Conservation (phyloP, 2,329 filamentous ascomycete species). For the Phialemonium atrogriseum region DNA sequence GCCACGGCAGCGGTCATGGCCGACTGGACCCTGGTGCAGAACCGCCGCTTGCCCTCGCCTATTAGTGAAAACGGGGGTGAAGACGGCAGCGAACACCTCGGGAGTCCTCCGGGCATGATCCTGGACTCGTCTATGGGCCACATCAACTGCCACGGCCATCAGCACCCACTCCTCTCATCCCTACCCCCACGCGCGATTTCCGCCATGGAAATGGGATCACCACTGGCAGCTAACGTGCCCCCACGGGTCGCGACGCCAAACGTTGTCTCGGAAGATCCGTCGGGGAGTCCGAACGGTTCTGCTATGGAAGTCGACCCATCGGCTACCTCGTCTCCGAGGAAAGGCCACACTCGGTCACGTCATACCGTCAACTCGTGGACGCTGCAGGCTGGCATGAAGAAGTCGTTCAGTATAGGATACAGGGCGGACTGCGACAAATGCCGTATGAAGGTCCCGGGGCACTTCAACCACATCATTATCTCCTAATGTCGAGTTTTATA, state of each 20-base stretch:
- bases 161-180: constrained; percentile 23
- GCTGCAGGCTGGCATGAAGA: constrained; percentile 55
- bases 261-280: constrained; percentile 2
- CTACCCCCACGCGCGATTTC: constrained; percentile 25
- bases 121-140: constrained; percentile 26
- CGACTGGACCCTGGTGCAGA: constrained; percentile 46
- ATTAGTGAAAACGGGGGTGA: constrained; percentile 47
- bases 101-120: constrained; percentile 28
- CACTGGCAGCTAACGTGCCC: constrained; percentile 11
- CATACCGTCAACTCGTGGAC: constrained; percentile 56
- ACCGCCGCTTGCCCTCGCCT: constrained; percentile 48
- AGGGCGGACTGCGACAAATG: constrained; percentile 73
- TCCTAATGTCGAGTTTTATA: too few species aligned
- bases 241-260: constrained; percentile 5
- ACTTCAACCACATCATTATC: constrained; percentile 73
- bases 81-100: constrained; percentile 24
- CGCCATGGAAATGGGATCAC: constrained; percentile 22
- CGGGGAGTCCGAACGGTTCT: constrained; percentile 15
- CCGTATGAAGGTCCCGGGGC: constrained; percentile 63
- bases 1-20: constrained; percentile 16
- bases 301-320: constrained; percentile 28
- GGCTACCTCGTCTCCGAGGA: constrained; percentile 39
- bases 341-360: constrained; percentile 49
- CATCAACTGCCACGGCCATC: constrained; percentile 11
- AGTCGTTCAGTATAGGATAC: constrained; percentile 70